Evolutionary conservation across 257 asterid genomes (phyloP).

Genomic region (Solanum chaucha): DNA sequence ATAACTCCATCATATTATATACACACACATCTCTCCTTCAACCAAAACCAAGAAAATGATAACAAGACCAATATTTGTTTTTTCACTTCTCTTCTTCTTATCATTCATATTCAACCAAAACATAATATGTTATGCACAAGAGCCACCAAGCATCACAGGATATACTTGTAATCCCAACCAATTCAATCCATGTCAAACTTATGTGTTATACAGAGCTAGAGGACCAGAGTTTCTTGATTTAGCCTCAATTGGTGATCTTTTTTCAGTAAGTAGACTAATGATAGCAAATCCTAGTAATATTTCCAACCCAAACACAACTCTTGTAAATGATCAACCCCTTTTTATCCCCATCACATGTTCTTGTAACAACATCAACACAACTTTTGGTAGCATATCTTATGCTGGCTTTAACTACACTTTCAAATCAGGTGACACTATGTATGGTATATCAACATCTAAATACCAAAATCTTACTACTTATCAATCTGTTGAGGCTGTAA

Average conservation of each 20-base stretch:
- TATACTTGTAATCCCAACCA: constrained; percentile 44
- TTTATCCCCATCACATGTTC: constrained; percentile 66
- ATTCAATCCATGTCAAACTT: constrained; percentile 56
- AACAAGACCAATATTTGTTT: neutral
- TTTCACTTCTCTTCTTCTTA: constrained; percentile 4
- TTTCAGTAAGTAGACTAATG: constrained; percentile 63
- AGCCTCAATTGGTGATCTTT: constrained; percentile 75
- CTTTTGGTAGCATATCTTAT: constrained; percentile 44
- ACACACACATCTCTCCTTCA: neutral
- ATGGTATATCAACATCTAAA: constrained; percentile 19
- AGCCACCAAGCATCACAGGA: constrained; percentile 53
- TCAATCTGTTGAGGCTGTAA: constrained; percentile 60
- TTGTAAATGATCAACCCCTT: constrained; percentile 42
- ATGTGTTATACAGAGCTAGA: constrained; percentile 52
- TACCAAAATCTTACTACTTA: constrained; percentile 57
- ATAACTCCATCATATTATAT: neutral
- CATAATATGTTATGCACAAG: constrained; percentile 7
- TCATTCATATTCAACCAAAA: constrained; percentile 11
- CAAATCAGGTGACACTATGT: constrained; percentile 39
- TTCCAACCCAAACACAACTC: constrained; percentile 34
- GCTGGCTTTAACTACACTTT: constrained; percentile 44
- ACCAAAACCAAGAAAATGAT: constrained; percentile 1
- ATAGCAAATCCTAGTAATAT: constrained; percentile 68
- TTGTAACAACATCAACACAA: constrained; percentile 49
- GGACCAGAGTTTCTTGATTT: constrained; percentile 52